Conservation (phyloP, 2,329 filamentous ascomycete genomes). For the Tolypocladium album region DNA sequence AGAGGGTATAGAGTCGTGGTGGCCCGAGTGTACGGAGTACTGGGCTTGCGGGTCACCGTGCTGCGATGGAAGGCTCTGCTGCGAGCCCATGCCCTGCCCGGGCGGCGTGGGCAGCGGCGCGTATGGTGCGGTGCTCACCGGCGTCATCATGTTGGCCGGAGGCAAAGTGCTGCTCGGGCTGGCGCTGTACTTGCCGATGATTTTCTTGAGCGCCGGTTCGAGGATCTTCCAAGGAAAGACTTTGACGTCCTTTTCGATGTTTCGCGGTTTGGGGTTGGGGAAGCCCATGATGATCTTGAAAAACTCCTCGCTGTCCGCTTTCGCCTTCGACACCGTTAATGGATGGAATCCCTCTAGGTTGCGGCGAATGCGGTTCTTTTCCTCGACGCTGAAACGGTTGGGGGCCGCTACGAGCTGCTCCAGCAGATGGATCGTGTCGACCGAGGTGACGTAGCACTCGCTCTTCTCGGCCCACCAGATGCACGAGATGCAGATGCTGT, state of each 20-base stretch:
- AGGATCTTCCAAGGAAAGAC: conserved; percentile 96
- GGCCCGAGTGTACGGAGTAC: conserved; percentile 30
- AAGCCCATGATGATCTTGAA: conserved; percentile 99
- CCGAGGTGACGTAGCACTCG: conserved; percentile 89
- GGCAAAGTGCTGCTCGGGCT: conserved; percentile 29
- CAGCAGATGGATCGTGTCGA: conserved; percentile 91
- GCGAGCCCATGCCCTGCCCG: conserved; percentile 18
- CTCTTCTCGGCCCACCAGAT: conserved; percentile 92
- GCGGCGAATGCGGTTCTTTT: conserved; percentile 94
- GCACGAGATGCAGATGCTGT: conserved; percentile 92
- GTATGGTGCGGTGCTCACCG: conserved; percentile 27
- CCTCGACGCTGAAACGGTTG: conserved; percentile 83
- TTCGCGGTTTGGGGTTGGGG: conserved; percentile 85
- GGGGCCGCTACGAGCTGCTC: conserved; percentile 72
- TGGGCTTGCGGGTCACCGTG: conserved; percentile 21
- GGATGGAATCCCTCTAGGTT: conserved; percentile 94
- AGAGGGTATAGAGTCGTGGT: conserved; percentile 40
- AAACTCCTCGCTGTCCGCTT: conserved; percentile 87
- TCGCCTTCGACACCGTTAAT: conserved; percentile 85
- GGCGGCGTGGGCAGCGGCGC: conserved; percentile 37
- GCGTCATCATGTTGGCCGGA: conserved; percentile 28
- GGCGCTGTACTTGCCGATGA: conserved; percentile 88
- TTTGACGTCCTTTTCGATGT: conserved; percentile 99
- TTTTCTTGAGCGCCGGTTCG: conserved; percentile 83
- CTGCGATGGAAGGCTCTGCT: conserved; percentile 16